Evolutionary conservation across 805 yeast species (phyloP).

Genomic region (Candida awuae): DNA sequence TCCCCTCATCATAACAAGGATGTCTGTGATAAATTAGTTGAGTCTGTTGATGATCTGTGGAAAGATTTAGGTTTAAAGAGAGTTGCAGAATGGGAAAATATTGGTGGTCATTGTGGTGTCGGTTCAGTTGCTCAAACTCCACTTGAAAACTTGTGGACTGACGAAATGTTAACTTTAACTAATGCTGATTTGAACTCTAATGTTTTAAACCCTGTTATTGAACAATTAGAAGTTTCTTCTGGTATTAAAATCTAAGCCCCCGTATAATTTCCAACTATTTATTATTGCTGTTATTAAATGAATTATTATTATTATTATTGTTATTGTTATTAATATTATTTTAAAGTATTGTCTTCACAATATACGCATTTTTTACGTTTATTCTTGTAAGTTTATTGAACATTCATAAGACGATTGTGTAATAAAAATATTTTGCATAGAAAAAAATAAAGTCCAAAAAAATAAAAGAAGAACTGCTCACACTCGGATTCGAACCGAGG

Average conservation of each 20-base stretch:
- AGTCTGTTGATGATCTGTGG: slow-evolving; percentile 77
- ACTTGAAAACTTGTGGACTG: slow-evolving; percentile 79
- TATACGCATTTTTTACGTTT: not conserved
- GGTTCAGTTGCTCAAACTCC: slow-evolving; percentile 42
- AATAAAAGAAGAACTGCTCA: no score
- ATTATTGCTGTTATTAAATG: no score
- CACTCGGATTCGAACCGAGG: slow-evolving; percentile 19
- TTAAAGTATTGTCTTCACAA: no score
- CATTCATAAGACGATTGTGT: no score
- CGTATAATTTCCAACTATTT: no score
- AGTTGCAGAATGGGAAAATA: slow-evolving; percentile 63
- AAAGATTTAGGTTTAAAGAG: slow-evolving; percentile 65
- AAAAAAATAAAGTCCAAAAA: no score
- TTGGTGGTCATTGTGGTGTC: slow-evolving; percentile 90
- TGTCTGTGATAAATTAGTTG: slow-evolving; percentile 65
- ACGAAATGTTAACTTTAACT: slow-evolving; percentile 58
- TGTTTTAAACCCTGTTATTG: slow-evolving; percentile 54
- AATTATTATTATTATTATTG: no score
- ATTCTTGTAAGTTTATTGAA: no score
- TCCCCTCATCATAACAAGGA: slow-evolving; percentile 91
- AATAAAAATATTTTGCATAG: no score
- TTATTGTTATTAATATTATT: no score
- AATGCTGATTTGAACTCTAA: slow-evolving; percentile 60
- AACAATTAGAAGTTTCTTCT: slow-evolving; percentile 61
- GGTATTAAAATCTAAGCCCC: slow-evolving; percentile 38